Evolutionary conservation across 2,329 filamentous ascomycete genomes (phyloP), one percentile per base, ranked within the genome.

Genomic region (Lizonia empirigonia): DNA sequence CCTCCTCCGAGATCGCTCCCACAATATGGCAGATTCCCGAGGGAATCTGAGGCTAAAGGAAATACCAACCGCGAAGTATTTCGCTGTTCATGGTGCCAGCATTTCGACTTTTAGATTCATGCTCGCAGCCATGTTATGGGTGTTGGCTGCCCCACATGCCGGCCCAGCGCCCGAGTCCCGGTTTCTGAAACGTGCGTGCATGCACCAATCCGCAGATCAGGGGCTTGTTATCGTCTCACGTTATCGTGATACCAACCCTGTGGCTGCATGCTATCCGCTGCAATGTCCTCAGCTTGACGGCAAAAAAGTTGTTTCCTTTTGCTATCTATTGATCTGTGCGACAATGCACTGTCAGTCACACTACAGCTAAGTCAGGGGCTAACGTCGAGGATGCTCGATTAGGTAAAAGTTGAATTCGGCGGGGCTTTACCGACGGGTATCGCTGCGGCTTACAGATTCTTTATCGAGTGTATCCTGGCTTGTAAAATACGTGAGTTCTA

Each of bases 61-160:
- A n/a, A 27, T 16, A 5, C 22, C 20, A 15, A 16, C 16, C 30
- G 35, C 2, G 12, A 24, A 19, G 12, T n/a, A 12, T 26, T 13
- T 7, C 27, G 8, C 10, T 22, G 12, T 23, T 15, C 16, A 15
- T 13, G 16, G 12, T 34, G 27, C 37, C 19, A 32, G 19, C 19
- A 15, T 36, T 5, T 24, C n/a, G 4, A 23, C 10, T 2, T 18
- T 4, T 13, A 16, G 13, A 7, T 27, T 10, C 33, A 22, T 77
- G 16, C 13, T 16, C 34, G 24, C 10, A 44, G 35, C 34, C 35
- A 24, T 39, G 40, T 19, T 40, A 26, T 18, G 35, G 24, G 23
- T 36, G 33, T 24, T 13, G 30, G 18, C 8, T 12, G 37, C 37
- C 42, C 49, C 42, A 46, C 42, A 42, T 46, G 20, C 42, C 36